A percentile compares a stretch with the other conserved stretches of the same genome.
Evolutionary conservation across 495 filamentous ascomycete genomes (phyloP).

Genomic region (Annulohypoxylon moriforme): DNA sequence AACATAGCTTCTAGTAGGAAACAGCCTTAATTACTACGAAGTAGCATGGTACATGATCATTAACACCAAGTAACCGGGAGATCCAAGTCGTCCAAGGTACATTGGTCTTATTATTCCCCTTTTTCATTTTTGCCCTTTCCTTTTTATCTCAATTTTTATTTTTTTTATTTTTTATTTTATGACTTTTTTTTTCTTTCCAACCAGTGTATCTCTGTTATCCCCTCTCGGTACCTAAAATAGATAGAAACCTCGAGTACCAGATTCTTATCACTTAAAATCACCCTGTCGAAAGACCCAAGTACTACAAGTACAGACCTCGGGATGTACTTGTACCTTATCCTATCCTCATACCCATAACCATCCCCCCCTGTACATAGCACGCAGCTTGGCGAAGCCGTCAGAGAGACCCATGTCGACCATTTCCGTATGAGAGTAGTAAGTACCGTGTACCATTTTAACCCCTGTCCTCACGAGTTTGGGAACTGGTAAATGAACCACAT

Average conservation of each 20-base stretch:
- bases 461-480: conserved; percentile 43
- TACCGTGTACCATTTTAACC: conserved; percentile 35
- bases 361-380: conserved; percentile 36
- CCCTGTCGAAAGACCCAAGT: conserved; percentile 12
- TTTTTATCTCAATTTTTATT: conserved; percentile 13
- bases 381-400: conserved; percentile 41
- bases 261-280: conserved; percentile 22
- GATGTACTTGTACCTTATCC: conserved; percentile 28
- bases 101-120: conserved; percentile 7
- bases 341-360: conserved; percentile 24
- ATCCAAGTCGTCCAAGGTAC: conserved; percentile 13
- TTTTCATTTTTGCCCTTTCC: conserved; percentile 20
- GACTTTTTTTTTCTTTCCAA: not conserved
- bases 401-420: conserved; percentile 22
- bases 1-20: conserved; percentile 17
- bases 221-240: conserved; percentile 16
- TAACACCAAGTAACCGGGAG: conserved; percentile 26
- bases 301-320: conserved; percentile 22
- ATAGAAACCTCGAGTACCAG: conserved; percentile 14
- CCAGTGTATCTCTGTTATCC: not conserved
- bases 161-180: conserved; percentile 8
- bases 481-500: conserved; percentile 47
- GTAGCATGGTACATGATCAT: conserved; percentile 20
- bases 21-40: conserved; percentile 40
- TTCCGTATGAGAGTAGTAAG: conserved; percentile 20